Conservation (phyloP, 108 stramenopile species). For the Nannochloropsis salina region DNA sequence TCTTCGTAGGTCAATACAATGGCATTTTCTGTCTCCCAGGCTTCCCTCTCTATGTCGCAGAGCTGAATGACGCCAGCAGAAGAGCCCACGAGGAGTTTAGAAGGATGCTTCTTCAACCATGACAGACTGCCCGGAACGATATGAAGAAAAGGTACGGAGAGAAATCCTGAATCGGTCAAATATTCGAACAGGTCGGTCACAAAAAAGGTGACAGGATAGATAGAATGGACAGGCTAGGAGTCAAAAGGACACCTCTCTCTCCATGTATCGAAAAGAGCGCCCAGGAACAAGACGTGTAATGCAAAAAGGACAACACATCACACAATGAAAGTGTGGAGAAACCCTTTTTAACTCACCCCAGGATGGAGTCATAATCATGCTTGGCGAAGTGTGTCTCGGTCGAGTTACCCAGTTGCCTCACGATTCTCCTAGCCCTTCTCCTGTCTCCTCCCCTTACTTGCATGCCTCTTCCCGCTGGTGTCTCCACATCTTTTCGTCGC, state of each 20-base stretch:
- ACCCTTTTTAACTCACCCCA: not conserved
- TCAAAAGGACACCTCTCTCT: no score
- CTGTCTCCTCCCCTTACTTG: not conserved
- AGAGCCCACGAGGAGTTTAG: constrained; percentile 39
- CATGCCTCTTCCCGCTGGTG: not conserved
- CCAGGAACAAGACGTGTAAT: no score
- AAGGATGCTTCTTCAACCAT: constrained; percentile 38
- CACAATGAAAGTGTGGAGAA: not conserved
- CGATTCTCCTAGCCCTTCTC: not conserved
- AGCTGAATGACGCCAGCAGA: constrained; percentile 21
- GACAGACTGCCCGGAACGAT: constrained; percentile 21
- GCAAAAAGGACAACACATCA: no score
- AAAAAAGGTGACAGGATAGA: no score
- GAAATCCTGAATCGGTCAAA: no score
- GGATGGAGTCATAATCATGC: constrained; percentile 39
- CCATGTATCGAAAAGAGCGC: no score
- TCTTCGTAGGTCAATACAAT: not conserved
- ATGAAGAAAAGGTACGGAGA: no score
- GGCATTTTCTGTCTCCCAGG: not conserved
- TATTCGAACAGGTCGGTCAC: no score
- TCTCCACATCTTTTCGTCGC: no score
- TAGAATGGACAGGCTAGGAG: no score
- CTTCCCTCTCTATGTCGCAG: not conserved
- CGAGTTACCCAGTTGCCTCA: not conserved
- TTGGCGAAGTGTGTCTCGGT: not conserved